Percentiles rank a stretch among this genome's conserved stretches.
phyloP scores from a whole-genome alignment of 225 moss, liverwort and hornwort genomes.

The Antitrichia curtipendula region DNA sequence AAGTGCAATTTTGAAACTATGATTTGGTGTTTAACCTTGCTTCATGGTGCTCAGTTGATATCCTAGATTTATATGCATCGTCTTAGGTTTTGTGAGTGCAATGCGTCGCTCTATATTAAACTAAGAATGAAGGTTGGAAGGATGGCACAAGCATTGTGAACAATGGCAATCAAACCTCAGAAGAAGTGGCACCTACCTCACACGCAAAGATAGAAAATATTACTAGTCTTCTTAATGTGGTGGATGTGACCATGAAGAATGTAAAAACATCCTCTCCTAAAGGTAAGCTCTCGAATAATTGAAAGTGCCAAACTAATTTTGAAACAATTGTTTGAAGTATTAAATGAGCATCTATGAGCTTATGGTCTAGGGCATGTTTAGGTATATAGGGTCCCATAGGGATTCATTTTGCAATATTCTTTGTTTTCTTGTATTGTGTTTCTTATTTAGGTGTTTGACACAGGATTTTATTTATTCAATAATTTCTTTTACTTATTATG shows the following conservation, averaged over 20 bases:
- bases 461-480: background rate
- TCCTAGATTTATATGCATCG: background rate
- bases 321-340: background rate
- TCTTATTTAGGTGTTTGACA: background rate
- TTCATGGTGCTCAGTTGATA: background rate
- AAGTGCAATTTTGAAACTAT: background rate
- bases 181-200: slow-evolving; percentile 18
- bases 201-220: slow-evolving; percentile 31
- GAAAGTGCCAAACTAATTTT: background rate
- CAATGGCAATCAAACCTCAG: slow-evolving; percentile 49
- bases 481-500: background rate
- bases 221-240: slow-evolving; percentile 37
- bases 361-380: background rate
- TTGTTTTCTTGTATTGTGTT: background rate
- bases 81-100: slow-evolving; percentile 14
- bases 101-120: slow-evolving; percentile 76
- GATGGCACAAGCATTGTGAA: slow-evolving; percentile 9
- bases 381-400: background rate
- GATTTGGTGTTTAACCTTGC: background rate
- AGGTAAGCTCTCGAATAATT: slow-evolving; percentile 22
- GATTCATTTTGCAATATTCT: background rate
- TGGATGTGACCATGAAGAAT: slow-evolving; percentile 73
- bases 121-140: slow-evolving; percentile 39
- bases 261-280: slow-evolving; percentile 55
- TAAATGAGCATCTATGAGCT: background rate